phyloP scores from a whole-genome alignment of 371 early-diverging fungal species.

The Cokeromyces recurvatus region DNA sequence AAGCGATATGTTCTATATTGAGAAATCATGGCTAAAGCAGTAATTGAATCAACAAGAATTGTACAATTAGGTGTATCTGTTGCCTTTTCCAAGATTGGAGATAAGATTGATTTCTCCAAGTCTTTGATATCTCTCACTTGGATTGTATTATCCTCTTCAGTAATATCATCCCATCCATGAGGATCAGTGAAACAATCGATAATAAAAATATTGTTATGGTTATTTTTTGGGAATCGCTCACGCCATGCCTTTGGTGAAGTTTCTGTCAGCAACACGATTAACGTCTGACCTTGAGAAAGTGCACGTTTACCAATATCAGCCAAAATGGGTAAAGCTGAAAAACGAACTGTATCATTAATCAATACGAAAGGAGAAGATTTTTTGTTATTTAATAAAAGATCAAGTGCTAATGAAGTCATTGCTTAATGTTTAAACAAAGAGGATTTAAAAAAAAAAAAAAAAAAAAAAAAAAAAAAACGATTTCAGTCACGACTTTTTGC shows the following conservation, averaged over 20 bases:
- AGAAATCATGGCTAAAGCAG: slow-evolving; percentile 24
- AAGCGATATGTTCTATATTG: slow-evolving; percentile 35
- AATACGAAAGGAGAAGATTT: slow-evolving; percentile 27
- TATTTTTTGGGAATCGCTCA: not conserved
- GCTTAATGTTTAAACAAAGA: too few species aligned
- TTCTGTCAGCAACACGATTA: slow-evolving; percentile 35
- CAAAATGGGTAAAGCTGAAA: slow-evolving; percentile 24
- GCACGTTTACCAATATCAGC: slow-evolving; percentile 23
- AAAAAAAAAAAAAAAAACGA: too few species aligned
- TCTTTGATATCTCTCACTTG: slow-evolving; percentile 4
- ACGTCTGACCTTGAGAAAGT: slow-evolving; percentile 14
- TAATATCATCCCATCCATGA: slow-evolving; percentile 23
- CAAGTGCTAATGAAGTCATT: slow-evolving; percentile 24
- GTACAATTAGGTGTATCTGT: slow-evolving; percentile 9
- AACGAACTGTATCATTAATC: slow-evolving; percentile 27
- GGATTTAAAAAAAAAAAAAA: too few species aligned
- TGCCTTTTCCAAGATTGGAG: slow-evolving; percentile 15
- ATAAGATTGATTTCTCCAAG: slow-evolving; percentile 23
- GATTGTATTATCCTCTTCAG: not conserved
- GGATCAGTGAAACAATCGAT: slow-evolving; percentile 39
- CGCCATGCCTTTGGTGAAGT: slow-evolving; percentile 31
- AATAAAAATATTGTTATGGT: slow-evolving; percentile 10
- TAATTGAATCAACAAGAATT: slow-evolving; percentile 35
- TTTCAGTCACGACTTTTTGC: too few species aligned
- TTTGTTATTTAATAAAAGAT: slow-evolving; percentile 34